A percentile compares a stretch with the other conserved stretches of the same genome.
These are phyloP conservation scores for Penicillium concentricum DNA, from an alignment of 2,329 filamentous ascomycete species.

Conservation along the genomic window DNA sequence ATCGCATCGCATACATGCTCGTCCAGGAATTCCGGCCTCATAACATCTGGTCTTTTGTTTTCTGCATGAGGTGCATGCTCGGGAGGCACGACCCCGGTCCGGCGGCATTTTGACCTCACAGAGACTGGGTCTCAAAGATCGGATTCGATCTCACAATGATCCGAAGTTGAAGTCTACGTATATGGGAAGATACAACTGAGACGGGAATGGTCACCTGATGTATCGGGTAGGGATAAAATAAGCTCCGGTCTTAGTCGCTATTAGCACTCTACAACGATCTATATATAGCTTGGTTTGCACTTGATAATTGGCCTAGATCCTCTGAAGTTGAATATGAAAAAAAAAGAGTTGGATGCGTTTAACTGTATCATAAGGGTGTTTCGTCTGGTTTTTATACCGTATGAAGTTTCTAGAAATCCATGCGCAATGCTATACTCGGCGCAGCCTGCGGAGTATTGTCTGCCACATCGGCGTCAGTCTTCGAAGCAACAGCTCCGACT, in stretches of 20 bases:
- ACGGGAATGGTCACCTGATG: slow-evolving; percentile 16
- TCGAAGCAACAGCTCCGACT: slow-evolving; percentile 38
- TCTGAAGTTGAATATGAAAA: neutral
- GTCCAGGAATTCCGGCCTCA: slow-evolving; percentile 29
- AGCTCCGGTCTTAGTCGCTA: neutral
- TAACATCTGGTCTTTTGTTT: slow-evolving; percentile 47
- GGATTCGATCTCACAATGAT: neutral
- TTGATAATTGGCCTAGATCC: no score
- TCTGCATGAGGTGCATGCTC: slow-evolving; percentile 40
- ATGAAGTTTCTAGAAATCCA: slow-evolving; percentile 68
- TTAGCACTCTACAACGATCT: neutral
- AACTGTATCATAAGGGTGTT: neutral
- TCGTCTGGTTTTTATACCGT: neutral
- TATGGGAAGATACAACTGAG: neutral
- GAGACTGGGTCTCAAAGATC: neutral
- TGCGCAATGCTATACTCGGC: slow-evolving; percentile 89
- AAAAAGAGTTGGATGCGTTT: neutral
- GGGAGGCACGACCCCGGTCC: slow-evolving; percentile 27
- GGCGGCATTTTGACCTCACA: slow-evolving; percentile 14
- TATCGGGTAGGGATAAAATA: slow-evolving; percentile 12
- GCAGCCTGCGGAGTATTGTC: slow-evolving; percentile 54
- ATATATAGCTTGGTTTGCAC: neutral
- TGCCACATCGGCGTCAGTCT: slow-evolving; percentile 44
- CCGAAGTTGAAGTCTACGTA: neutral
- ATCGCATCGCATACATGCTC: slow-evolving; percentile 40